phyloP scores from a whole-genome alignment of 768 basidiomycete species.

The Russula virescens region DNA sequence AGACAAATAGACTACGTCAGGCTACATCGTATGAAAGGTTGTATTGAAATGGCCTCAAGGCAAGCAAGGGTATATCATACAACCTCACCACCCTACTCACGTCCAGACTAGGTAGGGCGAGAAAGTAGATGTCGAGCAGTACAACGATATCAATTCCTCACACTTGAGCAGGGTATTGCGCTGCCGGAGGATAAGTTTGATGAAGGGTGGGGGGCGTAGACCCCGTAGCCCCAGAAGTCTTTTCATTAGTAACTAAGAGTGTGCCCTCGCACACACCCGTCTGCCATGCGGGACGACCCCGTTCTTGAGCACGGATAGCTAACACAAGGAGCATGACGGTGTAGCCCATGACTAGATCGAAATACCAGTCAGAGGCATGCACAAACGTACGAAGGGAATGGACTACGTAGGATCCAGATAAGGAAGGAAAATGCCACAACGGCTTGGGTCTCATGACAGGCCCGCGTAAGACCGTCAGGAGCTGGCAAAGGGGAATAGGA shows the following conservation, averaged over 20 bases:
- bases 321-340: slow-evolving; percentile 26
- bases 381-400: background rate
- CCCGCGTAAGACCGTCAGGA: background rate
- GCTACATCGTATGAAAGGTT: background rate
- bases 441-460: slow-evolving; percentile 31
- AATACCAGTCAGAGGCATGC: background rate
- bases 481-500: background rate
- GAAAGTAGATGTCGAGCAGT: background rate
- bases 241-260: slow-evolving; percentile 13
- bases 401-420: slow-evolving; percentile 34
- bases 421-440: slow-evolving; percentile 36
- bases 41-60: background rate
- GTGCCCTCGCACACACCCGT: slow-evolving; percentile 31
- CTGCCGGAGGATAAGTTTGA: background rate
- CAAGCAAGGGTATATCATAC: background rate
- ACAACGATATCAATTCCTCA: background rate
- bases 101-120: background rate
- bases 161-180: background rate
- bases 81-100: background rate
- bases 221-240: background rate
- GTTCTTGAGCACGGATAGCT: slow-evolving; percentile 27
- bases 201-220: background rate
- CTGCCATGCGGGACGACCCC: slow-evolving; percentile 33
- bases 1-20: no score
- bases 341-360: slow-evolving; percentile 33